Evolutionary conservation across 306 rosid genomes (phyloP).

Genomic region (Lathyrus oleraceus): DNA sequence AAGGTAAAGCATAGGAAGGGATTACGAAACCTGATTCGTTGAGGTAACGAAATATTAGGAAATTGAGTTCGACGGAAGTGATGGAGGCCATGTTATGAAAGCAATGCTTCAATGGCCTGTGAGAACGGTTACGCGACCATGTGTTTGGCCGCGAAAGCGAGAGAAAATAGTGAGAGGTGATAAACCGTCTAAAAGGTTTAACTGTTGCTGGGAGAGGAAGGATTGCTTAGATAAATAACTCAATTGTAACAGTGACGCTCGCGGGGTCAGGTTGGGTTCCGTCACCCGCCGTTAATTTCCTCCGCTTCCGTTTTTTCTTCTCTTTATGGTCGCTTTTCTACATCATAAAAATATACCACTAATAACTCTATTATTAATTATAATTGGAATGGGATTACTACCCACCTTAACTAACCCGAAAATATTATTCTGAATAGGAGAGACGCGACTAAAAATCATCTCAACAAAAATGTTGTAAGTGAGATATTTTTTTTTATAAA

Average conservation of each 20-base stretch:
- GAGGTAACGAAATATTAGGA: constrained; percentile 84
- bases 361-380: no score
- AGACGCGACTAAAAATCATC: no score
- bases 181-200: background rate
- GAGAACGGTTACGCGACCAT: constrained; percentile 45
- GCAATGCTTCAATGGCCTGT: constrained; percentile 39
- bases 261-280: constrained; percentile 3
- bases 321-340: background rate
- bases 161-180: background rate
- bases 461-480: no score
- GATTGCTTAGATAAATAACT: background rate
- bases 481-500: no score
- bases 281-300: constrained; percentile 27
- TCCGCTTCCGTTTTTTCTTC: constrained; percentile 30
- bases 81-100: constrained; percentile 59
- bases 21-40: constrained; percentile 76
- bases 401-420: no score
- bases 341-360: no score
- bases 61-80: constrained; percentile 85
- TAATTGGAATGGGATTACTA: no score
- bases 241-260: constrained; percentile 19
- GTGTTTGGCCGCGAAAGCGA: constrained; percentile 2
- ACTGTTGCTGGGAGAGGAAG: background rate
- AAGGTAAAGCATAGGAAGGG: background rate
- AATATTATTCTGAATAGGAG: no score